phyloP scores from a whole-genome alignment of 768 basidiomycete species.

The Suillus ampliporus region DNA sequence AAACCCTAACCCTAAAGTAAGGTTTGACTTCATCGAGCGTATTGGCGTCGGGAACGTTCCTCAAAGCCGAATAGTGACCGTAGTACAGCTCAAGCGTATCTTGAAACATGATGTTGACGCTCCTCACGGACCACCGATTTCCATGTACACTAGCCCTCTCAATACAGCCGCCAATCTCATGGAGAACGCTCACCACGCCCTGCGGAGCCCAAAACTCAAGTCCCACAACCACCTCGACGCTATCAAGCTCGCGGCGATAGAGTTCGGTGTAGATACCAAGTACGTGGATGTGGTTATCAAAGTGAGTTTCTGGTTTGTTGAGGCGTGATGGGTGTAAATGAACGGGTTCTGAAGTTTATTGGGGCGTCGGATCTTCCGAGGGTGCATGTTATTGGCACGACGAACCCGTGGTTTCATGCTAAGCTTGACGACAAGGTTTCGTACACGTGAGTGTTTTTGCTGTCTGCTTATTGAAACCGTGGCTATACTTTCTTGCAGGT shows the following conservation, averaged over 20 bases:
- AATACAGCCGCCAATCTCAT: constrained; percentile 22
- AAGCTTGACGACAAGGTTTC: constrained; percentile 66
- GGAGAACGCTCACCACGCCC: constrained; percentile 15
- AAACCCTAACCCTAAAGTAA: constrained; percentile 15
- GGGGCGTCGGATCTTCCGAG: constrained; percentile 71
- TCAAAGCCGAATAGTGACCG: no score
- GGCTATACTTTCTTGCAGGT: constrained; percentile 45
- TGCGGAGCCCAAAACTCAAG: constrained; percentile 5
- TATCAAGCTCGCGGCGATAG: constrained; percentile 37
- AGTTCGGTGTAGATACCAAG: constrained; percentile 43
- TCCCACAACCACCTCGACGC: constrained; percentile 40
- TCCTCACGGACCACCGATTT: background rate
- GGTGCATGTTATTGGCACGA: constrained; percentile 67
- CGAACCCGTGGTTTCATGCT: constrained; percentile 78
- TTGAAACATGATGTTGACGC: background rate
- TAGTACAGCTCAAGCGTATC: background rate
- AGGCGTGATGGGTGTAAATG: constrained; percentile 11
- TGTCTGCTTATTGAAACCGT: constrained; percentile 13
- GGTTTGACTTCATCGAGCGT: background rate
- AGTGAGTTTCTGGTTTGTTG: constrained; percentile 35
- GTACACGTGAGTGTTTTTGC: constrained; percentile 58
- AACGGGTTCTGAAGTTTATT: constrained; percentile 57
- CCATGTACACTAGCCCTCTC: constrained; percentile 10
- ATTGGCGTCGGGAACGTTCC: no score
- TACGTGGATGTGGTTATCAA: constrained; percentile 65